Base-by-base conservation (phyloP, 1,139 yeast genomes). In the Suhomyces maxii region DNA sequence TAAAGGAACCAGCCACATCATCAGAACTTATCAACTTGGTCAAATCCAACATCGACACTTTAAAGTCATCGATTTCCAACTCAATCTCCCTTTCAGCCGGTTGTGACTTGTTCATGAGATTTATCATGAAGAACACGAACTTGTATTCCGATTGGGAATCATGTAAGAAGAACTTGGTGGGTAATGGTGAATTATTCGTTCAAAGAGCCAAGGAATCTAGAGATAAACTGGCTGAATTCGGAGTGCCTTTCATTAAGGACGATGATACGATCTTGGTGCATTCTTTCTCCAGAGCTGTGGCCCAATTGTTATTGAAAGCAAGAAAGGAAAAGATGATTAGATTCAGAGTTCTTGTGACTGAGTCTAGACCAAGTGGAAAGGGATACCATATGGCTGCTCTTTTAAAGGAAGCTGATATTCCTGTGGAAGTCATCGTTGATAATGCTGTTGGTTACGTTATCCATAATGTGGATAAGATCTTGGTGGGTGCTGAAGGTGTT, bases 401-500 rank as follows among this genome's bases (percentile, higher is more conserved):
- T 12, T 73, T 95, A 46, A 77, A 86, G 55, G 78, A 79, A 41
- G 78, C 82, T n/a, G 95, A 87, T 14, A 88, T 95, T n/a, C 98
- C 98, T 0, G 95, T 88, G 13, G 86, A 90, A 45, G 77, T 90
- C 44, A 86, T 95, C 48, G 95, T 90, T 18, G 99, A 95, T 63
- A 84, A 90, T 49, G 96, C 59, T 7, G 98, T 93, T 11, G 98
- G 98, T 0, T 89, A 85, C 56, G 91, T 90, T 31, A 85, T 95
- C 52, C 95, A 89, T 64, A 86, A 86, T 63, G 91, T 91, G 11
- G 96, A 91, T 69, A 91, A 93, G 68, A 87, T 95, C 8, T 80
- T 95, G 54, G 95, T 93, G 53, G 99, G 99, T 47, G 99, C 99
- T 1, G 99, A 93, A 68, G 99, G 99, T 53, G 99, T 93, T 6